These are phyloP conservation scores for Hortaea werneckii DNA, from an alignment of 2,329 filamentous ascomycete genomes.

Conservation along the genomic window DNA sequence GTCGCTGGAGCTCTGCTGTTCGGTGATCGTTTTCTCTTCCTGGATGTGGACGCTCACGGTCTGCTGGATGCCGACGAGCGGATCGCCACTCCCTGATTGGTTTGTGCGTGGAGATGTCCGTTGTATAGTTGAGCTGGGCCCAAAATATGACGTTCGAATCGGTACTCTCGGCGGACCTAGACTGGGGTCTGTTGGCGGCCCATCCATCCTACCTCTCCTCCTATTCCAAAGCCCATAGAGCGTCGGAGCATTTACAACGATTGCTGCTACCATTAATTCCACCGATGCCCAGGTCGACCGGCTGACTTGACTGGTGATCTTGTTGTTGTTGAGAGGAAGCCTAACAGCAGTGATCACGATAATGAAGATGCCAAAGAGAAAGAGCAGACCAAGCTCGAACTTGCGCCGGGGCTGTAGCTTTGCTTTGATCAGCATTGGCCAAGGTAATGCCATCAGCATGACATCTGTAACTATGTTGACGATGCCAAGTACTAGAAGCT, in stretches of 20 bases:
- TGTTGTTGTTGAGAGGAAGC: neutral
- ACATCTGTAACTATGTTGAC: slow-evolving; percentile 85
- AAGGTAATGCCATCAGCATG: slow-evolving; percentile 72
- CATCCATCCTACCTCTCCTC: neutral
- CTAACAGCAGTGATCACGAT: neutral
- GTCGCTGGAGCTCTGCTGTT: neutral
- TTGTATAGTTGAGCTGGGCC: neutral
- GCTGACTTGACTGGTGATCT: neutral
- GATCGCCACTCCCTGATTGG: neutral
- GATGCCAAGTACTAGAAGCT: slow-evolving; percentile 81
- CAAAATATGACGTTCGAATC: neutral
- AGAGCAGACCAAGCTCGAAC: neutral
- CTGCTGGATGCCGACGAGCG: neutral
- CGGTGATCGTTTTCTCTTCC: neutral
- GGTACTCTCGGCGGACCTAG: neutral
- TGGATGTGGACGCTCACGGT: neutral
- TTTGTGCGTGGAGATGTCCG: neutral
- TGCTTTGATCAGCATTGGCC: neutral
- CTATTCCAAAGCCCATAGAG: neutral
- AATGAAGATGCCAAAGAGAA: neutral
- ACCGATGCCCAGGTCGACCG: neutral
- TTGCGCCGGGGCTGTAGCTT: neutral
- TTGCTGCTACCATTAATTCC: neutral
- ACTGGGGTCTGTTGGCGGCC: neutral
- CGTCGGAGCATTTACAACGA: neutral